phyloP scores from a whole-genome alignment of 495 filamentous ascomycete genomes.

The Daldinia loculata region DNA sequence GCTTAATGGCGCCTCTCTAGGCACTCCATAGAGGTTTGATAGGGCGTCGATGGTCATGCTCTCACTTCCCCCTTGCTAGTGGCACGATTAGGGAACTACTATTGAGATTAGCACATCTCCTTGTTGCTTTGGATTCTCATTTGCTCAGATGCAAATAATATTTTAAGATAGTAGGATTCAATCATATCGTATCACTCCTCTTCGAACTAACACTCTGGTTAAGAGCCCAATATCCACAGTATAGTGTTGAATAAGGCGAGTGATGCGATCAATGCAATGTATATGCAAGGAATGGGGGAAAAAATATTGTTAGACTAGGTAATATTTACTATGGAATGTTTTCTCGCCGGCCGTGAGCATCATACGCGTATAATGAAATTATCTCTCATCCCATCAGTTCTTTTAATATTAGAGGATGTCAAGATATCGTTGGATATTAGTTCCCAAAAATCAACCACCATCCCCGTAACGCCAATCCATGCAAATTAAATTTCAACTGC shows the following conservation, averaged over 20 bases:
- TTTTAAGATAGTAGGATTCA: neutral
- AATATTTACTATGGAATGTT: slow-evolving; percentile 2
- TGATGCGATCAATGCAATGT: slow-evolving; percentile 1
- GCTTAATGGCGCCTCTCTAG: neutral
- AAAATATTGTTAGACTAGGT: neutral
- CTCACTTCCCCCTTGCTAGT: neutral
- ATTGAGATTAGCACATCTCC: neutral
- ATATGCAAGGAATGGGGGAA: slow-evolving; percentile 16
- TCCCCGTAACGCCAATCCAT: slow-evolving; percentile 18
- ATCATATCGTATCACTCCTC: neutral
- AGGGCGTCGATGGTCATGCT: neutral
- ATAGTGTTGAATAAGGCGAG: neutral
- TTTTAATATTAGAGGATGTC: too few species aligned
- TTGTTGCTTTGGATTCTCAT: neutral
- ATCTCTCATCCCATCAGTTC: too few species aligned
- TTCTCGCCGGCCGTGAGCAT: neutral
- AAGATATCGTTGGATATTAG: neutral
- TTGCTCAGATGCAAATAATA: too few species aligned
- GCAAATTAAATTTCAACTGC: neutral
- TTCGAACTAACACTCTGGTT: neutral
- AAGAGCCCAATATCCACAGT: neutral
- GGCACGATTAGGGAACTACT: neutral
- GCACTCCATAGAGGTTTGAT: neutral
- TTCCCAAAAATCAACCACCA: slow-evolving; percentile 4
- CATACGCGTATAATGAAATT: slow-evolving; percentile 2